Conservation (phyloP, 2,329 filamentous ascomycete genomes). For the Ophiostoma fasciatum region DNA sequence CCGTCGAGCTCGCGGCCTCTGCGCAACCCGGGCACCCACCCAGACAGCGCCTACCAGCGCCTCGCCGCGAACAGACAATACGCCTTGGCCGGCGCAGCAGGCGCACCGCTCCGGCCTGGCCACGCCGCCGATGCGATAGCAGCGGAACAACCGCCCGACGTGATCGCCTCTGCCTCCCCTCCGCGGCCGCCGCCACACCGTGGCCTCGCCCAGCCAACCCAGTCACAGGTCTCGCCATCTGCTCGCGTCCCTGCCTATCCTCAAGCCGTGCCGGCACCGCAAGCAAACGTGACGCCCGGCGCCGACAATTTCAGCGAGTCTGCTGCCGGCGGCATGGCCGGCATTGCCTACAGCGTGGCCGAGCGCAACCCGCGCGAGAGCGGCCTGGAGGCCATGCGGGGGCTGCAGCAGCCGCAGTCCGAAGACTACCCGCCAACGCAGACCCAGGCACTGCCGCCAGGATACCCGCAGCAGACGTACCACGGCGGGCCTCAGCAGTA, state of each 20-base stretch:
- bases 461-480: conserved; percentile 16
- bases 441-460: background rate
- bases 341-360: conserved; percentile 51
- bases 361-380: conserved; percentile 50
- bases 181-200: conserved; percentile 12
- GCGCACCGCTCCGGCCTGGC: conserved; percentile 10
- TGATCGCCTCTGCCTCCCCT: conserved; percentile 17
- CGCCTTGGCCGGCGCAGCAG: too few species aligned
- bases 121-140: background rate
- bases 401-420: conserved; percentile 16
- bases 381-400: conserved; percentile 45
- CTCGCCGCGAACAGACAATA: conserved; percentile 22
- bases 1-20: conserved; percentile 9
- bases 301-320: conserved; percentile 51
- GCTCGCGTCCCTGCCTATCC: background rate
- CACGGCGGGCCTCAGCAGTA: conserved; percentile 12
- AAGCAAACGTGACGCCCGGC: conserved; percentile 39
- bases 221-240: too few species aligned
- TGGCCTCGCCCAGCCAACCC: too few species aligned
- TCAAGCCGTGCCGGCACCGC: conserved; percentile 12
- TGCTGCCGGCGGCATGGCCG: conserved; percentile 51
- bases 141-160: conserved; percentile 5
- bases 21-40: conserved; percentile 16
- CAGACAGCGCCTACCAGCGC: conserved; percentile 22
- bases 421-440: conserved; percentile 9